These are phyloP conservation scores for Psilocybe cubensis DNA, from an alignment of 768 basidiomycete species.

Conservation along the genomic window DNA sequence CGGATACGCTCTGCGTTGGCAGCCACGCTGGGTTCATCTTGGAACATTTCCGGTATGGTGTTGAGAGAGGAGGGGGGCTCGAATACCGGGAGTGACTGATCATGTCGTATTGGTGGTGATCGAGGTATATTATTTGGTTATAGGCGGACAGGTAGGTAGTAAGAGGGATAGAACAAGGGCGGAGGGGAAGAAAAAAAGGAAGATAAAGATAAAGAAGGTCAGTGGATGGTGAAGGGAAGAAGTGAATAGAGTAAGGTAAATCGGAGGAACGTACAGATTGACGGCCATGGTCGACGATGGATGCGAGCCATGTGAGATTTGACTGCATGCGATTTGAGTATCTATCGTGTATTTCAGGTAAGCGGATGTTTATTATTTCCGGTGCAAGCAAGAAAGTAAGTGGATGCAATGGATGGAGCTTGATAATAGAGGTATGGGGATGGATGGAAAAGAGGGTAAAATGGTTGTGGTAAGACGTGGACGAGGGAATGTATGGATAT, in stretches of 20 bases:
- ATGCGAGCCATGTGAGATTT: slow-evolving; percentile 73
- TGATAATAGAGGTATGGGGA: too few relatives aligned
- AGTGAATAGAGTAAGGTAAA: slow-evolving; percentile 2
- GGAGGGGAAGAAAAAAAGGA: not conserved
- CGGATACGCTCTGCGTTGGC: slow-evolving; percentile 60
- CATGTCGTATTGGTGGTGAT: slow-evolving; percentile 34
- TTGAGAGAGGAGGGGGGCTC: slow-evolving; percentile 53
- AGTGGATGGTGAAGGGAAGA: not conserved
- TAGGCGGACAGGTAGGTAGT: not conserved
- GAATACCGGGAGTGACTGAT: slow-evolving; percentile 57
- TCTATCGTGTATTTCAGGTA: too few relatives aligned
- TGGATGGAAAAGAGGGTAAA: not conserved
- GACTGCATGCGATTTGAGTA: slow-evolving; percentile 65
- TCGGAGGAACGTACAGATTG: slow-evolving; percentile 45
- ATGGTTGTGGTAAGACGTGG: not conserved
- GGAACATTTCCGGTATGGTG: too few relatives aligned
- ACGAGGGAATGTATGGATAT: not conserved
- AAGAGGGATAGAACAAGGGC: not conserved
- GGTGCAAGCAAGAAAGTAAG: not conserved
- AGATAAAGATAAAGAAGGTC: slow-evolving; percentile 5
- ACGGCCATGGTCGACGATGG: slow-evolving; percentile 61
- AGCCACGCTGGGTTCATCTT: too few relatives aligned
- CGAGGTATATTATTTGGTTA: slow-evolving; percentile 12
- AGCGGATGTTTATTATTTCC: too few relatives aligned
- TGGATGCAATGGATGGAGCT: too few relatives aligned